Evolutionary conservation across 116 monocot genomes (phyloP).

Genomic region (Papilionanthe hybrid): DNA sequence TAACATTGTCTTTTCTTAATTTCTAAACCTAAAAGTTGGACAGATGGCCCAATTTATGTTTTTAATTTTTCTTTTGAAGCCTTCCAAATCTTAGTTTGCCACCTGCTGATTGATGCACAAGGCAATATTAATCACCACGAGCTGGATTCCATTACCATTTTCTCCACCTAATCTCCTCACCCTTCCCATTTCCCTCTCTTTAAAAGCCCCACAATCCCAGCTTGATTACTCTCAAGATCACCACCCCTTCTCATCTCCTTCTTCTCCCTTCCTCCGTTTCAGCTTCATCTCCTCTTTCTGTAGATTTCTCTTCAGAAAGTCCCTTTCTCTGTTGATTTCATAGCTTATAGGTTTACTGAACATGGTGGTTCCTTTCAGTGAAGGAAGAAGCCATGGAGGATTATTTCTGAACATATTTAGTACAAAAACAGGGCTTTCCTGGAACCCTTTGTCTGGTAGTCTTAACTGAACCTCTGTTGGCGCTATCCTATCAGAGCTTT

Average conservation of each 20-base stretch:
- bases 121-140: too few relatives aligned
- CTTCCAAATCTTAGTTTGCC: background rate
- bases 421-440: background rate
- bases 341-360: too few relatives aligned
- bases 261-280: background rate
- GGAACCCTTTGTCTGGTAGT: too few relatives aligned
- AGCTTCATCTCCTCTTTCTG: background rate
- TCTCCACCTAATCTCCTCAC: background rate
- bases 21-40: background rate
- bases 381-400: constrained; percentile 1
- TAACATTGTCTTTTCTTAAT: background rate
- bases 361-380: background rate
- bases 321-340: background rate
- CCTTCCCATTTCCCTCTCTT: background rate
- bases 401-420: background rate
- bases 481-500: constrained; percentile 33
- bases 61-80: background rate
- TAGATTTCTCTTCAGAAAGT: too few relatives aligned
- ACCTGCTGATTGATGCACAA: too few relatives aligned
- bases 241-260: background rate
- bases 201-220: background rate
- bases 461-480: constrained; percentile 3
- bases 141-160: background rate
- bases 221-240: background rate
- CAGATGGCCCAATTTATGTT: background rate